Conservation (phyloP, 1,284 basidiomycete species). For the Ceratobasidium sp. region DNA sequence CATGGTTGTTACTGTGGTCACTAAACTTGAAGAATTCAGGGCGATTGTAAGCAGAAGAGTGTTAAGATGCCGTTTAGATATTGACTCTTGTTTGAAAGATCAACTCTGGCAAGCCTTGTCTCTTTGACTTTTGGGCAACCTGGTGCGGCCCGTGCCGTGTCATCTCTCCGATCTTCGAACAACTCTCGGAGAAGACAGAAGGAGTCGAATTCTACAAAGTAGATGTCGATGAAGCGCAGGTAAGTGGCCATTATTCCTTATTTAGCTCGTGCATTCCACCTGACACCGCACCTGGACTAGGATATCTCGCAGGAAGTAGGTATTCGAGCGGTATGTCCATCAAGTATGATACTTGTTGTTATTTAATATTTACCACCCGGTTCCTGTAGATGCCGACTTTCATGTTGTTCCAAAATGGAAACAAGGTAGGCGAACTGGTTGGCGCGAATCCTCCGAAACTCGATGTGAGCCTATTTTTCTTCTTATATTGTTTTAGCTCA, state of each 20-base stretch:
- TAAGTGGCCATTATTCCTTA: not conserved
- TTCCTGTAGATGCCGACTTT: slow-evolving; percentile 34
- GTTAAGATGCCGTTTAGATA: too few relatives aligned
- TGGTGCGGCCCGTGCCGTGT: slow-evolving; percentile 42
- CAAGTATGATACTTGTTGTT: not conserved
- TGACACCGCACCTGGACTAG: not conserved
- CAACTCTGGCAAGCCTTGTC: not conserved
- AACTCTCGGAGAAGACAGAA: not conserved
- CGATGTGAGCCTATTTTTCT: not conserved
- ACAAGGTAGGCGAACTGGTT: not conserved
- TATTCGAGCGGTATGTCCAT: not conserved
- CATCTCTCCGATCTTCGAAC: slow-evolving; percentile 28
- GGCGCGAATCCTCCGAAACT: slow-evolving; percentile 1
- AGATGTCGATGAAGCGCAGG: slow-evolving; percentile 1
- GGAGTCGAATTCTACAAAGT: slow-evolving; percentile 13
- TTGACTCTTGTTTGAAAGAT: not conserved
- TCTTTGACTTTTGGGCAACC: slow-evolving; percentile 22
- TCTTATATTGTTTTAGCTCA: too few relatives aligned
- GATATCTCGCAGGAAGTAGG: slow-evolving; percentile 3
- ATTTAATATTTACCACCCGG: not conserved
- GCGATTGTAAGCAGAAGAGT: not conserved
- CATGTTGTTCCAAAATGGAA: slow-evolving; percentile 3
- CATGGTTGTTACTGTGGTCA: too few relatives aligned
- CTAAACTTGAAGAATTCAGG: not conserved
- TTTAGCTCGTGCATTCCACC: not conserved